Percentiles rank a stretch among this genome's conserved stretches.
Conservation (phyloP, 1,284 basidiomycete genomes). For the Boletellus sp. region DNA sequence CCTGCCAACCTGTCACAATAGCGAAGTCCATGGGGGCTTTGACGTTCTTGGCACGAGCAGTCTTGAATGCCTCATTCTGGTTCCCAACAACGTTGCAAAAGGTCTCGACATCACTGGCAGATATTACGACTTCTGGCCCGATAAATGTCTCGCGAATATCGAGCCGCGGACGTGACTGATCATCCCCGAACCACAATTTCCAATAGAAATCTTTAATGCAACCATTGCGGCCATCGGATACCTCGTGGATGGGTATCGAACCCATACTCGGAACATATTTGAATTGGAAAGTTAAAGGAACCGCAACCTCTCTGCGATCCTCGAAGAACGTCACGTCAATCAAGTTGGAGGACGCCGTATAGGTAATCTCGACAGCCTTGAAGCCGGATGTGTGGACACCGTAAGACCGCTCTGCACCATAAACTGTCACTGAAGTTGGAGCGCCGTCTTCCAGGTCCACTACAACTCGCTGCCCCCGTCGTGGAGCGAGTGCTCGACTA, state of each 20-base stretch:
- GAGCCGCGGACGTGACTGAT: constrained; percentile 71
- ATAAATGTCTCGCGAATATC: constrained; percentile 76
- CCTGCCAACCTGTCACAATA: constrained; percentile 97
- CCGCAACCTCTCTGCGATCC: constrained; percentile 71
- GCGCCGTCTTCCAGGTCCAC: constrained; percentile 47
- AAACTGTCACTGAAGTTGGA: constrained; percentile 59
- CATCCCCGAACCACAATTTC: constrained; percentile 92
- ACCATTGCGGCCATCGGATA: constrained; percentile 80
- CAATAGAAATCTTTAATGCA: constrained; percentile 97
- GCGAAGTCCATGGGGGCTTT: constrained; percentile 98
- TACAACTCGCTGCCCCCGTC: constrained; percentile 73
- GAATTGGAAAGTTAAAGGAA: constrained; percentile 84
- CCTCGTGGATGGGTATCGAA: constrained; percentile 91
- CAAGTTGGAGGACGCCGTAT: constrained; percentile 46
- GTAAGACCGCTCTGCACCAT: constrained; percentile 79
- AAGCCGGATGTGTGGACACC: constrained; percentile 73
- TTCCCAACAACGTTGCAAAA: constrained; percentile 96
- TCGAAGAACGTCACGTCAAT: constrained; percentile 85
- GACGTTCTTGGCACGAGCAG: constrained; percentile 62
- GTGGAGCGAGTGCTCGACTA: constrained; percentile 82
- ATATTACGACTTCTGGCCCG: constrained; percentile 80
- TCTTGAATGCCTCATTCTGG: constrained; percentile 87
- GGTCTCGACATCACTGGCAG: constrained; percentile 72
- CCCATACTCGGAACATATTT: constrained; percentile 86
- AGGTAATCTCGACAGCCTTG: constrained; percentile 81